Evolutionary conservation across 1,284 basidiomycete species (phyloP).

Genomic region (Pholiota adiposa): DNA sequence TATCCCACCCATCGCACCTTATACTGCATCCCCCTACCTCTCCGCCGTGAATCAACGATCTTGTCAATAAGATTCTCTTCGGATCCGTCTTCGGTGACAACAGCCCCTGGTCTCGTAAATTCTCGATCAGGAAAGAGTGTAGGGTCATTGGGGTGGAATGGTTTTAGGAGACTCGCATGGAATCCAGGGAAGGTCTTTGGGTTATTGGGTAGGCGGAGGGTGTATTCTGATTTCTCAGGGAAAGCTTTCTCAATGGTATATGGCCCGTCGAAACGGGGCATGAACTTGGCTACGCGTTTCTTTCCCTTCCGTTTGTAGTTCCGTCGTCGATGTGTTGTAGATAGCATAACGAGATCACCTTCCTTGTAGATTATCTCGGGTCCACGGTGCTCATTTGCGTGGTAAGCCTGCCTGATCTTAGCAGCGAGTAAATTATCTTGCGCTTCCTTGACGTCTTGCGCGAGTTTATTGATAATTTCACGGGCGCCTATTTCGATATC

Average conservation of each 20-base stretch:
- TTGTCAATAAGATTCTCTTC: conserved; percentile 29
- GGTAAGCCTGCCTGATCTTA: conserved; percentile 14
- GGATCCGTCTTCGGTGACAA: conserved; percentile 23
- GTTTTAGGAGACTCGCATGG: conserved; percentile 10
- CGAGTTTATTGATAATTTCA: conserved; percentile 5
- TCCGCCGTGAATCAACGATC: conserved; percentile 26
- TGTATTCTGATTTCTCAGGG: conserved; percentile 23
- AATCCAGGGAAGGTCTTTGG: conserved; percentile 8
- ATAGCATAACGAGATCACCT: conserved; percentile 19
- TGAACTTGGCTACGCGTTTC: conserved; percentile 15
- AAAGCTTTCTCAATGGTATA: conserved; percentile 25
- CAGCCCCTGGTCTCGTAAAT: conserved; percentile 24
- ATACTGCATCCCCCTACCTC: conserved; percentile 25
- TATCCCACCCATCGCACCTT: conserved; percentile 20
- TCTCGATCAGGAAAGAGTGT: not conserved
- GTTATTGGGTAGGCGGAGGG: conserved; percentile 5
- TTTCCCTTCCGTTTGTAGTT: conserved; percentile 9
- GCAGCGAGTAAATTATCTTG: conserved; percentile 10
- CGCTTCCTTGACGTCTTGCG: conserved; percentile 3
- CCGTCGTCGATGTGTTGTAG: conserved; percentile 18
- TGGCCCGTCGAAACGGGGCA: conserved; percentile 34
- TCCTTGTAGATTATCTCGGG: not conserved
- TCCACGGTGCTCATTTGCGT: conserved; percentile 8
- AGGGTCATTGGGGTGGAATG: conserved; percentile 11
- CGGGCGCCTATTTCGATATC: not conserved